Evolutionary conservation across 2,329 filamentous ascomycete genomes (phyloP).

Genomic region (Cordyceps cateniannulata): DNA sequence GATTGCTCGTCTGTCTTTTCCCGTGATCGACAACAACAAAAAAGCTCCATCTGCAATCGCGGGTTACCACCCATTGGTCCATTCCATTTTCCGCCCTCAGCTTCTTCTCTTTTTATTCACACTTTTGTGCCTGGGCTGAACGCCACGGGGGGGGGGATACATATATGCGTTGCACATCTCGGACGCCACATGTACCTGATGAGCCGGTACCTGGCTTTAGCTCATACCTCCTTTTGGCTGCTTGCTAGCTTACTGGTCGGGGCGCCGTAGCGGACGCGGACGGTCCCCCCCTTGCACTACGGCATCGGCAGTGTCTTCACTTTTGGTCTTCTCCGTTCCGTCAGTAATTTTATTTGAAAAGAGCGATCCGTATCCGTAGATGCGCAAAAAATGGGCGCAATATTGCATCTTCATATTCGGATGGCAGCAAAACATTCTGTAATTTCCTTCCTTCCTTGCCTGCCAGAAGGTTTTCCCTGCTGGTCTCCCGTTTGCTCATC

Average conservation of each 20-base stretch:
- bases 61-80: no score
- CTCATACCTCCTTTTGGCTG: no score
- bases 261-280: no score
- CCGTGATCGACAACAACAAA: no score
- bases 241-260: no score
- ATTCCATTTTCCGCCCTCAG: no score
- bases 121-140: no score
- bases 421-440: neutral
- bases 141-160: neutral
- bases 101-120: no score
- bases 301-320: constrained; percentile 5
- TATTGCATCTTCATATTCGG: neutral
- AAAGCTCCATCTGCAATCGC: no score
- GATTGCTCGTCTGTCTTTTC: no score
- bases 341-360: neutral
- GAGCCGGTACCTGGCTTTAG: neutral
- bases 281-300: neutral
- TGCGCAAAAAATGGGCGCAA: neutral
- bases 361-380: no score
- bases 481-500: neutral
- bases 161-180: neutral
- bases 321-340: neutral
- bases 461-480: neutral
- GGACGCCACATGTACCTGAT: neutral
- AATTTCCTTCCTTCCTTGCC: neutral